Evolutionary conservation across 106 monocot species (phyloP).

Genomic region (Cymbidium sinense): DNA sequence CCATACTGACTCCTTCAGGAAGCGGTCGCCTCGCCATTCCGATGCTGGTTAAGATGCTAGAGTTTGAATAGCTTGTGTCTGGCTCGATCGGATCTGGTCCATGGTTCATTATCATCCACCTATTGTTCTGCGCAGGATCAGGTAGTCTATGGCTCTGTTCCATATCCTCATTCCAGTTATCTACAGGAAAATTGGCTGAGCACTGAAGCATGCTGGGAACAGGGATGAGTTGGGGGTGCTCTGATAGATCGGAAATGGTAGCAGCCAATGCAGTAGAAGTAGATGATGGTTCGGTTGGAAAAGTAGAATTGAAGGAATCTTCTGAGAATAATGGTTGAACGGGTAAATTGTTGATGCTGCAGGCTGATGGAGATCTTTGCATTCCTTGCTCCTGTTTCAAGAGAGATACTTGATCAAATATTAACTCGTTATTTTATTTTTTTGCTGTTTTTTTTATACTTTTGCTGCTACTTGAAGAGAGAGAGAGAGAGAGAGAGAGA

Average conservation of each 20-base stretch:
- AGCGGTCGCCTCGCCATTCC: background rate
- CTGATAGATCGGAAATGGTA: constrained; percentile 46
- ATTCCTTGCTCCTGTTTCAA: constrained; percentile 29
- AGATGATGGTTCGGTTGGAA: constrained; percentile 29
- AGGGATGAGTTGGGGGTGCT: constrained; percentile 19
- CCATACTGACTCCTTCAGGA: background rate
- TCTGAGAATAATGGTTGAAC: constrained; percentile 11
- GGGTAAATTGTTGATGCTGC: constrained; percentile 2
- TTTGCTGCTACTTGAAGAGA: background rate
- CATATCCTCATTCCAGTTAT: constrained; percentile 36
- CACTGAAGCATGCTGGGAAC: constrained; percentile 8
- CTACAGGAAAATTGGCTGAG: constrained; percentile 9
- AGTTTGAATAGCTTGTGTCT: constrained; percentile 31
- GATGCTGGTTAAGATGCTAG: constrained; percentile 16
- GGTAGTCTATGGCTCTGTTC: constrained; percentile 6
- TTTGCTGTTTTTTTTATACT: background rate
- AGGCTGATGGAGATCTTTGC: constrained; percentile 21
- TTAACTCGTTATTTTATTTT: too few species aligned
- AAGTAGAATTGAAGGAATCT: constrained; percentile 1
- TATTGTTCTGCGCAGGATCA: background rate
- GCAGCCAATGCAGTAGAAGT: constrained; percentile 41
- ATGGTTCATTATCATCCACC: constrained; percentile 24
- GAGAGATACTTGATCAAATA: background rate
- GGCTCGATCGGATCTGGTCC: constrained; percentile 38
- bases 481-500: too few species aligned